Conservation (phyloP, 2,329 filamentous ascomycete genomes). For the Hirsutella minnesotensis region DNA sequence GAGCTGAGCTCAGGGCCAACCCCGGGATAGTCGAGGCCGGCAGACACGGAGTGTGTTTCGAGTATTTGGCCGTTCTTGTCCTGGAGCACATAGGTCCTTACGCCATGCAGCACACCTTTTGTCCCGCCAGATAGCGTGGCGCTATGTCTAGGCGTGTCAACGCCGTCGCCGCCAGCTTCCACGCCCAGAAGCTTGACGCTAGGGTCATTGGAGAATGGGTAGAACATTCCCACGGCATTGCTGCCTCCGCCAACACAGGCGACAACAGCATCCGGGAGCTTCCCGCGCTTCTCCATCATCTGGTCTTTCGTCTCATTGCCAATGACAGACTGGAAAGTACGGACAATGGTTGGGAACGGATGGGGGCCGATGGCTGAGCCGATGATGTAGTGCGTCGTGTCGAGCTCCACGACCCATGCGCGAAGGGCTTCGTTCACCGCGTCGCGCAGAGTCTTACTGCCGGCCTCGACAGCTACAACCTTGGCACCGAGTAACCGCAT, state of each 20-base stretch:
- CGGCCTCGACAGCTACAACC: constrained; percentile 86
- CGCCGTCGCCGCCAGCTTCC: constrained; percentile 86
- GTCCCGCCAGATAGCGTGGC: constrained; percentile 78
- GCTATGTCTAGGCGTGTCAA: constrained; percentile 75
- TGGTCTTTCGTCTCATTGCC: constrained; percentile 89
- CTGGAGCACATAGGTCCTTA: constrained; percentile 91
- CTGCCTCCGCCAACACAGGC: constrained; percentile 93
- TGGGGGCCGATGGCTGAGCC: constrained; percentile 95
- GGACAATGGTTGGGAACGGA: constrained; percentile 93
- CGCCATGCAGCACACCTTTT: constrained; percentile 90
- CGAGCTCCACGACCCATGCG: constrained; percentile 84
- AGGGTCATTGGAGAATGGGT: constrained; percentile 78
- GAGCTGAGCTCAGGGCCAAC: constrained; percentile 83
- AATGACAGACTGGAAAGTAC: constrained; percentile 95
- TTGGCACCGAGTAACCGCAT: constrained; percentile 92
- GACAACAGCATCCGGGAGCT: constrained; percentile 89
- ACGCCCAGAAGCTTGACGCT: constrained; percentile 85
- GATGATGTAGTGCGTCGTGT: constrained; percentile 96
- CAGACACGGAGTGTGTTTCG: constrained; percentile 93
- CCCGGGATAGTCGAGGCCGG: constrained; percentile 92
- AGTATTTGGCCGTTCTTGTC: constrained; percentile 84
- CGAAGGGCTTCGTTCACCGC: constrained; percentile 93
- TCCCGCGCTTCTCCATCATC: constrained; percentile 72
- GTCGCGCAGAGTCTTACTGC: constrained; percentile 70
- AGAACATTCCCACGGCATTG: constrained; percentile 97